Evolutionary conservation across 495 filamentous ascomycete species (phyloP).

Genomic region (Thermothielavioides terrestris): DNA sequence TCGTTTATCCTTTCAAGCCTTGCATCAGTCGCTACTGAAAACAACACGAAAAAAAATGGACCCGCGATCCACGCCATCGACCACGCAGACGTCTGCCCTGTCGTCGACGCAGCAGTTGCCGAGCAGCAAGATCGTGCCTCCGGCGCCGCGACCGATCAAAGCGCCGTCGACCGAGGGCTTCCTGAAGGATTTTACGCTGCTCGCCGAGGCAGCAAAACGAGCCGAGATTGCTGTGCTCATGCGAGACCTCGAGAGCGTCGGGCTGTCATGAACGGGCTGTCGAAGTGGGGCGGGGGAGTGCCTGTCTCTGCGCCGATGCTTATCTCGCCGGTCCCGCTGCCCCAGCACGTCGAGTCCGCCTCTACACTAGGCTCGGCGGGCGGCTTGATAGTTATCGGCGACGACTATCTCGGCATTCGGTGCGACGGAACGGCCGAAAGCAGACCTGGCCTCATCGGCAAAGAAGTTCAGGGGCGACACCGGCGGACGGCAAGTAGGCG

Average conservation of each 20-base stretch:
- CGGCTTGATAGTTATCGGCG: too few relatives aligned
- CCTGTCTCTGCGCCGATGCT: too few relatives aligned
- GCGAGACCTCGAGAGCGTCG: constrained; percentile 69
- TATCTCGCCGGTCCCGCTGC: too few relatives aligned
- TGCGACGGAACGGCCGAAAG: too few relatives aligned
- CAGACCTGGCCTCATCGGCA: too few relatives aligned
- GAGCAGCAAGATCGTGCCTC: constrained; percentile 24
- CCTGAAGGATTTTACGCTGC: constrained; percentile 69
- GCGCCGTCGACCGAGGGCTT: constrained; percentile 50
- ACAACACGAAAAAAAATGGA: constrained; percentile 26
- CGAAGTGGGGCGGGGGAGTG: too few relatives aligned
- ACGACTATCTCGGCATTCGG: too few relatives aligned
- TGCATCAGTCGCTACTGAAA: neutral
- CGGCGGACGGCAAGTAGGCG: too few relatives aligned
- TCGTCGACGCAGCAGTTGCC: constrained; percentile 20
- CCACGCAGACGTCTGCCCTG: constrained; percentile 18
- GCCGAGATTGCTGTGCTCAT: constrained; percentile 82
- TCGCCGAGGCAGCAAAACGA: constrained; percentile 91
- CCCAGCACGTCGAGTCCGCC: too few relatives aligned
- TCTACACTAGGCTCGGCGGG: too few relatives aligned
- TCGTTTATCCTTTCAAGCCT: neutral
- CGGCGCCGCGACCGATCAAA: constrained; percentile 24
- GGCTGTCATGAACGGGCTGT: constrained; percentile 38
- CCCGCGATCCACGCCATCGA: constrained; percentile 28
- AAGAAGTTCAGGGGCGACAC: too few relatives aligned